A percentile compares a stretch with the other conserved stretches of the same genome.
These are phyloP conservation scores for Boletus reticuloceps DNA, from an alignment of 768 basidiomycete species.

Conservation along the genomic window DNA sequence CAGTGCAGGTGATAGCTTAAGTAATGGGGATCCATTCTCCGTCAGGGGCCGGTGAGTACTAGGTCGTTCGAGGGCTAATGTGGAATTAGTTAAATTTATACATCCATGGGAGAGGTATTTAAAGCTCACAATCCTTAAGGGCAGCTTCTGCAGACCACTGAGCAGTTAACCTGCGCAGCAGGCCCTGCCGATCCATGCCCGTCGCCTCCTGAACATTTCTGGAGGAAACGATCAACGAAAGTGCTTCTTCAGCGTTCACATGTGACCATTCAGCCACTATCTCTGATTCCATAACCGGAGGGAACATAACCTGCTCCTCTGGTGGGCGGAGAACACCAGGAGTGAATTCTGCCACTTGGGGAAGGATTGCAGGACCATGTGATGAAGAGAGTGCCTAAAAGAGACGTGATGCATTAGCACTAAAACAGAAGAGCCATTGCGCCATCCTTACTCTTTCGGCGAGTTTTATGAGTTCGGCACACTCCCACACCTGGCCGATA, in stretches of 20 bases:
- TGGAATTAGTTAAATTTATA: conserved; percentile 8
- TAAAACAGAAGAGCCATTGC: conserved; percentile 12
- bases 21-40: conserved; percentile 70
- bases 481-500: conserved; percentile 72
- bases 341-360: conserved; percentile 32
- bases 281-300: conserved; percentile 25
- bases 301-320: conserved; percentile 43
- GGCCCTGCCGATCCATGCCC: conserved; percentile 54
- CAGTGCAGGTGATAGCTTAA: conserved; percentile 79
- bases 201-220: conserved; percentile 59
- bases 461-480: conserved; percentile 47
- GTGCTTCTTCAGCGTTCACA: conserved; percentile 51
- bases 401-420: conserved; percentile 14
- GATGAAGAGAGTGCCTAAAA: conserved; percentile 46
- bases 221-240: conserved; percentile 55
- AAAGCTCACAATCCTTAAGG: conserved; percentile 66
- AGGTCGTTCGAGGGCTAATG: conserved; percentile 54
- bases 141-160: conserved; percentile 78
- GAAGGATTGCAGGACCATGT: conserved; percentile 38
- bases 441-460: conserved; percentile 52
- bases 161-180: conserved; percentile 52
- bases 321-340: conserved; percentile 45
- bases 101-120: conserved; percentile 6
- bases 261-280: conserved; percentile 31
- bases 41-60: conserved; percentile 57